phyloP scores from a whole-genome alignment of 805 yeast species.

The Tetrapisispora nanseiensis region DNA sequence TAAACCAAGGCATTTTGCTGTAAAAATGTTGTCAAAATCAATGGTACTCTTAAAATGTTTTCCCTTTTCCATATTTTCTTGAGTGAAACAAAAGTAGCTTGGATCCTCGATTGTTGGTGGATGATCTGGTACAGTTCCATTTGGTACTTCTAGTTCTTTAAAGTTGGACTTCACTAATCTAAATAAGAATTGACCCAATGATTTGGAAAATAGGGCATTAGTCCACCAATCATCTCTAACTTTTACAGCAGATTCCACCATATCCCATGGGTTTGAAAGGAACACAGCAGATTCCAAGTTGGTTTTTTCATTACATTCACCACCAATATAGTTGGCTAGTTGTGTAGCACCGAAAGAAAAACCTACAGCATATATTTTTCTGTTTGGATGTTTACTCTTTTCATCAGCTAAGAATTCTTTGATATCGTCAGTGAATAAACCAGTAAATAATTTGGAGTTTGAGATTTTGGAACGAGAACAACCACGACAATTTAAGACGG shows the following conservation, averaged over 20 bases:
- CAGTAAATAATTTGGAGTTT: slow-evolving; percentile 56
- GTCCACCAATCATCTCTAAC: slow-evolving; percentile 34
- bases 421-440: slow-evolving; percentile 57
- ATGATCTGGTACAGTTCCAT: slow-evolving; percentile 11
- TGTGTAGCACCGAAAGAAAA: slow-evolving; percentile 65
- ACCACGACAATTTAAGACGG: slow-evolving; percentile 58
- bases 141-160: slow-evolving; percentile 27
- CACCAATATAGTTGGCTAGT: slow-evolving; percentile 58
- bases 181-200: slow-evolving; percentile 34
- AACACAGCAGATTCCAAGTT: slow-evolving; percentile 44
- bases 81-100: slow-evolving; percentile 22
- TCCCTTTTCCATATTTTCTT: slow-evolving; percentile 31
- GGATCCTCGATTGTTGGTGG: slow-evolving; percentile 17
- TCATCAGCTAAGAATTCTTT: slow-evolving; percentile 45
- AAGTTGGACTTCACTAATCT: slow-evolving; percentile 39
- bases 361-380: slow-evolving; percentile 53
- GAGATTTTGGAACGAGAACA: slow-evolving; percentile 65
- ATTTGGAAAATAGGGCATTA: slow-evolving; percentile 33
- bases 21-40: slow-evolving; percentile 54
- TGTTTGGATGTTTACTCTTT: slow-evolving; percentile 43
- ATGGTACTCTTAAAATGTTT: slow-evolving; percentile 32
- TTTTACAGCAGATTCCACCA: slow-evolving; percentile 42
- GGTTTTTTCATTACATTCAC: slow-evolving; percentile 39
- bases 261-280: slow-evolving; percentile 65
- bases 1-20: slow-evolving; percentile 55